These are phyloP conservation scores for Amaranthus tricolor DNA, from an alignment of 179 eudicot genomes.

Conservation along the genomic window DNA sequence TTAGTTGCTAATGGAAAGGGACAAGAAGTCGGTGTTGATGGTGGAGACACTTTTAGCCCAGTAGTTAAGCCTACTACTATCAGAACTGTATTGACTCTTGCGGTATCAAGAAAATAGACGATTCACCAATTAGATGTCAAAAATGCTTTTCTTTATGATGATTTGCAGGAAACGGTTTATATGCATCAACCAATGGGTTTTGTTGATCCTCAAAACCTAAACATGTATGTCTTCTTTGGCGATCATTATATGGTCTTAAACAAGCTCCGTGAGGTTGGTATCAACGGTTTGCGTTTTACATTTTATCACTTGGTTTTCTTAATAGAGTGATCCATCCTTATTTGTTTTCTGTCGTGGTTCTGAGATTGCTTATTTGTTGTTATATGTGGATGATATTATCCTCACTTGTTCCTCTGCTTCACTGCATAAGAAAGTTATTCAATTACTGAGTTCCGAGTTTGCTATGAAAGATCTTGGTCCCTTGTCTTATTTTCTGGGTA, in stretches of 20 bases:
- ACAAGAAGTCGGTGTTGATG: not conserved
- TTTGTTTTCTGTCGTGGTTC: not conserved
- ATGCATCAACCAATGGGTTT: constrained; percentile 2
- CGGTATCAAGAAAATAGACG: no score
- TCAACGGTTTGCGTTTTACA: not conserved
- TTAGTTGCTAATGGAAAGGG: not conserved
- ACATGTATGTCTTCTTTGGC: not conserved
- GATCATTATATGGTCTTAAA: constrained; percentile 2
- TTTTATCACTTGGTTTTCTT: not conserved
- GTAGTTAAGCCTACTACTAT: no score
- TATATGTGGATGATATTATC: no score
- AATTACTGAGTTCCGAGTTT: not conserved
- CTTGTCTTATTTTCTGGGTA: not conserved
- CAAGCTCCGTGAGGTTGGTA: constrained; percentile 3
- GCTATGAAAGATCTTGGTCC: not conserved
- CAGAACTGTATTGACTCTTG: no score
- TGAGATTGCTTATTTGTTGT: not conserved
- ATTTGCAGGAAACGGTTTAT: not conserved
- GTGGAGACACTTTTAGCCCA: not conserved
- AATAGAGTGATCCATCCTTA: not conserved
- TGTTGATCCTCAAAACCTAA: not conserved
- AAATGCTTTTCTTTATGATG: no score
- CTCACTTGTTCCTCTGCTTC: not conserved
- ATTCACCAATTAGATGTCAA: no score
- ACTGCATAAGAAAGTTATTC: not conserved